phyloP scores from a whole-genome alignment of 2,329 filamentous ascomycete genomes.

The Huntiella bhutanensis region DNA sequence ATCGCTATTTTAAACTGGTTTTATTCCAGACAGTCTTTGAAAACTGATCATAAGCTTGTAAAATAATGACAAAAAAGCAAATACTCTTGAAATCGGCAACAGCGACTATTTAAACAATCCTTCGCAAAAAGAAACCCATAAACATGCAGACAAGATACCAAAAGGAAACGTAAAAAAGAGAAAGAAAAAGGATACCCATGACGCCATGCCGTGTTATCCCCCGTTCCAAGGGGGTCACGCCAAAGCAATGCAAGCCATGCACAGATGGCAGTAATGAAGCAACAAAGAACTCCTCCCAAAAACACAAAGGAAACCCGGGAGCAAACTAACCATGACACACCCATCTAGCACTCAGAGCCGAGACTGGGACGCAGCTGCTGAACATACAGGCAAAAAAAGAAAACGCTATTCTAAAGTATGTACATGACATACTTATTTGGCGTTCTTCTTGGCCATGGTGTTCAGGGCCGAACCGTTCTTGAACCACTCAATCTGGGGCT shows the following conservation, averaged over 20 bases:
- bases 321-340: neutral
- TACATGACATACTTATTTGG: constrained; percentile 13
- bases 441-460: constrained; percentile 71
- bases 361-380: neutral
- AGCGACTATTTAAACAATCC: constrained; percentile 6
- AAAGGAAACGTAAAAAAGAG: constrained; percentile 2
- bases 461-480: constrained; percentile 94
- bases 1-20: constrained; percentile 6
- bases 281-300: neutral
- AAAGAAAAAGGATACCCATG: constrained; percentile 4
- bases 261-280: neutral
- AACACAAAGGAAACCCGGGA: neutral
- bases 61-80: constrained; percentile 4
- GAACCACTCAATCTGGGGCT: constrained; percentile 96
- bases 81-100: constrained; percentile 4
- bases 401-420: neutral
- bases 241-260: constrained; percentile 3
- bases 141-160: neutral
- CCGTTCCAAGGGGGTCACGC: neutral
- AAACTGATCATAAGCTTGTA: neutral
- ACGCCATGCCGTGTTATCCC: constrained; percentile 4
- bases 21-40: constrained; percentile 1
- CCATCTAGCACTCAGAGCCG: neutral
- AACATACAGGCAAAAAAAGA: constrained; percentile 1
- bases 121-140: constrained; percentile 3